Evolutionary conservation across 352 stramenopile species (phyloP), one percentile per base, ranked within the genome.

Genomic region (Hyaloperonospora arabidopsidis): DNA sequence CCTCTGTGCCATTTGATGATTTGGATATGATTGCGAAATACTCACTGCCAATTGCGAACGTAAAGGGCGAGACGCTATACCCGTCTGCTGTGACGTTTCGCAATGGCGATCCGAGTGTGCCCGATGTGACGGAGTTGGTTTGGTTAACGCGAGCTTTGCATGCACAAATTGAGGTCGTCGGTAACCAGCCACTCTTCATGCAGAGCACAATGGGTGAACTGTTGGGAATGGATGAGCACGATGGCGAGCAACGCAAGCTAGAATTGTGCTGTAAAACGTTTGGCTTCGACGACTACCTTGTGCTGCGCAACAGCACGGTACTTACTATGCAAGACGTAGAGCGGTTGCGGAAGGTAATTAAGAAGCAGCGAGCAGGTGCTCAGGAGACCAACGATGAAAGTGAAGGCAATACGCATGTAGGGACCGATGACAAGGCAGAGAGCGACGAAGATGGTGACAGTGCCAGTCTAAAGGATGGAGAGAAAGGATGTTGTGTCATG

Each of bases 221-320:
- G 17, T 50, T 93, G 14, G 78, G 76, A 0, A 28, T 89, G 8
- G 76, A 86, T 1, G 78, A 81, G 2, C 54, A 54, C 11, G 54
- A 65, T 18, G 47, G 40, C n/a, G 63, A 71, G 35, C 70, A 75
- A 50, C 65, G 60, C 2, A 89, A 87, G 55, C 45, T 92, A 29
- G 74, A 84, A 32, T 45, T 89, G 11, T 49, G 64, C 13, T 77
- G 76, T 55, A 78, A 75, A 43, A 82, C 76, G 19, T 62, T 92
- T 7, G 79, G 72, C 12, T 67, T 75, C 36, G 62, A 78, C 19
- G 78, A 89, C 52, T 64, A 86, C 11, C 63, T 92, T 12, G 76
- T 86, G 11, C 63, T 92, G 8, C 77, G 78, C 50, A 92, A 92
- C 66, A 87, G 76, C 62, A 86, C 77, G 0, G 82, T 92, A 57